These are phyloP conservation scores for Chaetomium sp. DNA, from an alignment of 2,329 filamentous ascomycete genomes.

Conservation along the genomic window DNA sequence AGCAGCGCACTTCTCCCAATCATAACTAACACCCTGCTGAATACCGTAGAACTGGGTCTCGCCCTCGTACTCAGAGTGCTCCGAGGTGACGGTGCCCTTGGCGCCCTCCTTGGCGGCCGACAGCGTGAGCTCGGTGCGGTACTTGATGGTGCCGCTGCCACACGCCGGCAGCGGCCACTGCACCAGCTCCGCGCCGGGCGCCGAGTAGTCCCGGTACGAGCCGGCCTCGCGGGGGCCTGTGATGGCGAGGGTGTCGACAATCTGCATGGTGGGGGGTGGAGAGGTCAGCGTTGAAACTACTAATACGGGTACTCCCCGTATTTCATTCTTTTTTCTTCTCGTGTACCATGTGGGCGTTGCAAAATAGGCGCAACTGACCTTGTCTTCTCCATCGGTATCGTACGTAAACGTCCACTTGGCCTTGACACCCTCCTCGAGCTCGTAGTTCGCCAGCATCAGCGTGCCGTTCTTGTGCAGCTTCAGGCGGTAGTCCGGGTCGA, in stretches of 20 bases:
- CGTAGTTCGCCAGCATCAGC: conserved; percentile 8
- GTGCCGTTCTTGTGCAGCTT: conserved; percentile 24
- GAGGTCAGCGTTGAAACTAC: not conserved
- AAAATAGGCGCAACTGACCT: not conserved
- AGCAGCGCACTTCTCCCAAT: conserved; percentile 19
- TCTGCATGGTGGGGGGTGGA: not conserved
- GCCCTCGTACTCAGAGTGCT: not conserved
- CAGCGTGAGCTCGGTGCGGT: conserved; percentile 19
- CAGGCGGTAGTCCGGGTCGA: conserved; percentile 11
- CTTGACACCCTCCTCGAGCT: conserved; percentile 18
- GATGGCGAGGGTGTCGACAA: conserved; percentile 16
- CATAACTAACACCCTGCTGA: conserved; percentile 23
- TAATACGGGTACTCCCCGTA: not conserved
- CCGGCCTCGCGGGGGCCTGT: conserved; percentile 5
- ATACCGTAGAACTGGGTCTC: conserved; percentile 10
- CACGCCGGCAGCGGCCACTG: conserved; percentile 19
- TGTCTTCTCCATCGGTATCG: not conserved
- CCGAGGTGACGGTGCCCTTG: conserved; percentile 12
- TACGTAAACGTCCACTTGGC: conserved; percentile 14
- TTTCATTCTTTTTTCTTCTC: not conserved
- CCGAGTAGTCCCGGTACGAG: not conserved
- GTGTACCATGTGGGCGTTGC: not conserved
- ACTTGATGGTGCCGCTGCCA: conserved; percentile 20
- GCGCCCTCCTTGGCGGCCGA: conserved; percentile 14
- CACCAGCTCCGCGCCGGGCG: not conserved